These are phyloP conservation scores for Borealophlyctis nickersoniae DNA, from an alignment of 192 early-diverging fungal genomes.

Conservation along the genomic window DNA sequence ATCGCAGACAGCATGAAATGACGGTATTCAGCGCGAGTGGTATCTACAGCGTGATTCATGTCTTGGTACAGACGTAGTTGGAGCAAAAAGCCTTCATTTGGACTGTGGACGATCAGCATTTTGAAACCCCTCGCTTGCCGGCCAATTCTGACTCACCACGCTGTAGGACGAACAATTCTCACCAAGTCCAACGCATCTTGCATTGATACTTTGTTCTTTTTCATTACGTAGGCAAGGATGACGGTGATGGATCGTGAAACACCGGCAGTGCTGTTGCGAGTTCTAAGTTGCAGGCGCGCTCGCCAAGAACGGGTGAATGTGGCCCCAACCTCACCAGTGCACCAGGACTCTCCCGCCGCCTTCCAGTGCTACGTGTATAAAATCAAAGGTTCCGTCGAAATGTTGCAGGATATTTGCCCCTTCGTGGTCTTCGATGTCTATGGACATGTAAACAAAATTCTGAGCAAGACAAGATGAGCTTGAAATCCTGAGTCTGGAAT, in stretches of 20 bases:
- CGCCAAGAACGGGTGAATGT: too few relatives aligned
- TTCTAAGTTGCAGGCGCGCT: too few relatives aligned
- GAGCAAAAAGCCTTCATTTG: conserved; percentile 62
- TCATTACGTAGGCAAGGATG: conserved; percentile 68
- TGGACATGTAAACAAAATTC: conserved; percentile 50
- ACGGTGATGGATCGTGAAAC: conserved; percentile 68
- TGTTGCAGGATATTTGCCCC: conserved; percentile 68
- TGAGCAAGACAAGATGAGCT: too few relatives aligned
- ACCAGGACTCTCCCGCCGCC: conserved; percentile 58
- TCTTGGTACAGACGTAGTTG: conserved; percentile 63
- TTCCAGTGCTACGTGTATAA: conserved; percentile 50
- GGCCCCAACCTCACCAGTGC: conserved; percentile 47
- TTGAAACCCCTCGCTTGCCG: too few relatives aligned
- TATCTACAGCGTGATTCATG: conserved; percentile 56
- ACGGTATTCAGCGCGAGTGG: conserved; percentile 54
- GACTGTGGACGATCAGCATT: conserved; percentile 43
- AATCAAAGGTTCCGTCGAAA: conserved; percentile 60
- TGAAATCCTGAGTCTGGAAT: too few relatives aligned
- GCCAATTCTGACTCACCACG: background rate
- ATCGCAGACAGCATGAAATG: conserved; percentile 62
- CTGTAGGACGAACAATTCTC: conserved; percentile 3
- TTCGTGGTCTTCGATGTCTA: conserved; percentile 59
- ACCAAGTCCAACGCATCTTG: conserved; percentile 47
- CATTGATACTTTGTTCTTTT: conserved; percentile 36
- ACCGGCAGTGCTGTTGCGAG: conserved; percentile 53